phyloP scores from a whole-genome alignment of 768 basidiomycete species.

The Russula virescens region DNA sequence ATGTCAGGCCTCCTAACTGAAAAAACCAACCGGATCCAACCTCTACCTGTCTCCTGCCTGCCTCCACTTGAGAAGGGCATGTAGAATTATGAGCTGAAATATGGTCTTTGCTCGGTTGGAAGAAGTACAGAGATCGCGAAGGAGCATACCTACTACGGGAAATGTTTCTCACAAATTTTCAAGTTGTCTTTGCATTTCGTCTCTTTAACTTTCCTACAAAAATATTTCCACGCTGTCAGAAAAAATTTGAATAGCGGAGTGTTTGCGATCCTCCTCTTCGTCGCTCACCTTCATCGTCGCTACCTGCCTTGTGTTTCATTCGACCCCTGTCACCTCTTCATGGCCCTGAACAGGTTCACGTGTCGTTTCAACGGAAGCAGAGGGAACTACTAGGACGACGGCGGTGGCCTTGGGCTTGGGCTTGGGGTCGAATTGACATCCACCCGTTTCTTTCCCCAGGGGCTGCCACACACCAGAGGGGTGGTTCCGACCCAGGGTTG shows the following conservation, averaged over 20 bases:
- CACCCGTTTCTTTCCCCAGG: slow-evolving; percentile 37
- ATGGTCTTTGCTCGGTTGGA: neutral
- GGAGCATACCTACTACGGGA: slow-evolving; percentile 56
- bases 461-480: no score
- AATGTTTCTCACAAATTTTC: slow-evolving; percentile 49
- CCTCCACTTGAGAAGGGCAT: slow-evolving; percentile 64
- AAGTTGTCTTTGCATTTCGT: slow-evolving; percentile 51
- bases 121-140: neutral
- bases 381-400: slow-evolving; percentile 24
- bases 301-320: slow-evolving; percentile 32
- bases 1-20: no score
- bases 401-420: slow-evolving; percentile 20
- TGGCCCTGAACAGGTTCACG: slow-evolving; percentile 18
- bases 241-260: no score
- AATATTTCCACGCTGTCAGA: neutral
- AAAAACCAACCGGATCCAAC: no score
- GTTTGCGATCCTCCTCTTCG: slow-evolving; percentile 35
- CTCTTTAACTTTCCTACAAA: slow-evolving; percentile 39
- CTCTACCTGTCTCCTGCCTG: slow-evolving; percentile 28
- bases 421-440: slow-evolving; percentile 17
- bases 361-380: slow-evolving; percentile 24
- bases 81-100: slow-evolving; percentile 60
- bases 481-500: no score
- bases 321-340: slow-evolving; percentile 30
- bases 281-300: slow-evolving; percentile 37